Evolutionary conservation across 129 eudicot species (phyloP).

Genomic region (Gnaphalium uliginosum): DNA sequence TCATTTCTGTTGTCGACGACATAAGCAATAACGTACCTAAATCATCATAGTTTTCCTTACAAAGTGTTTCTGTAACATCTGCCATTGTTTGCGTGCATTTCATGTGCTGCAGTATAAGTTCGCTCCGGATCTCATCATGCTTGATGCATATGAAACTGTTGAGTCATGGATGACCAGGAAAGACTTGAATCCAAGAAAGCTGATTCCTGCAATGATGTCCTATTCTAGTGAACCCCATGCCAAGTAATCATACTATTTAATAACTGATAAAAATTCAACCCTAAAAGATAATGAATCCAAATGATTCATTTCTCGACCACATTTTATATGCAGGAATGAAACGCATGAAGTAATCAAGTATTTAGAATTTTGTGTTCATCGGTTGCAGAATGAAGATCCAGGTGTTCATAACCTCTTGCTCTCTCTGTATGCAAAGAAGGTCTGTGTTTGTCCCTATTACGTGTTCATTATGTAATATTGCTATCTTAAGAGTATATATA

Average conservation of each 20-base stretch:
- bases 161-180: constrained; percentile 94
- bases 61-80: not conserved
- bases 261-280: not conserved
- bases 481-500: not conserved
- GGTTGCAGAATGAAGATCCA: constrained; percentile 90
- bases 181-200: constrained; percentile 83
- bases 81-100: not conserved
- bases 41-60: constrained; percentile 14
- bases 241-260: constrained; percentile 49
- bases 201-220: constrained; percentile 99
- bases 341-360: constrained; percentile 95
- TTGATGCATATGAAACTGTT: constrained; percentile 98
- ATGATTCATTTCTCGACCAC: not conserved
- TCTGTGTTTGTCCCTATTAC: constrained; percentile 24
- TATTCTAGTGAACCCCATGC: constrained; percentile 98
- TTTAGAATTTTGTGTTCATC: constrained; percentile 81
- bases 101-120: constrained; percentile 73
- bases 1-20: constrained; percentile 21
- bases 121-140: constrained; percentile 99
- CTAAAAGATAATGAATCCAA: not conserved
- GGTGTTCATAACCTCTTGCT: constrained; percentile 94
- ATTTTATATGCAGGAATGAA: constrained; percentile 69
- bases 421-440: constrained; percentile 93
- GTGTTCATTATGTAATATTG: not conserved
- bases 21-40: not conserved